Base-by-base conservation (phyloP, 345 rosid species). In the Punica granatum region DNA sequence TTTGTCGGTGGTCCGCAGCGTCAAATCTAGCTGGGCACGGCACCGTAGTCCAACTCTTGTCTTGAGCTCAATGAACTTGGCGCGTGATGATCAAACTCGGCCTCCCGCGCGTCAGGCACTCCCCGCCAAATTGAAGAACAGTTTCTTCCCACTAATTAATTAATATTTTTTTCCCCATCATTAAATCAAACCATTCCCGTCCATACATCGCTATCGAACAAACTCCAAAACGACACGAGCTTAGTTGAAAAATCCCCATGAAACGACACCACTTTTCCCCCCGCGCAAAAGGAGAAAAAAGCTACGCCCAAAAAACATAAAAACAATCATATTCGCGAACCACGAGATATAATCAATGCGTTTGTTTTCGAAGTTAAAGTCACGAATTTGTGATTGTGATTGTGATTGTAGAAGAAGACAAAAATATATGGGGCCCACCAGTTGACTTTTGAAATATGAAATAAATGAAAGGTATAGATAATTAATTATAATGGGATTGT, bases 251-350 rank as follows among this genome's bases (percentile, higher is more conserved):
- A 14, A 34, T 21, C n/a, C 14, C 0, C 34, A 1, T 51, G 16
- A 73, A 80, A 66, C 82, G 67, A 12, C 63, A 53, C 8, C 75
- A 75, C 72, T 69, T 36, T 33, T n/a, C 6, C 28, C 28, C 36
- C 30, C 56, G 37, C 64, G 39, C 30, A 28, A 6, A 59, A 31
- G 36, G 25, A 53, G 19, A 44, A 16, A 44, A 44, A 44, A 31
- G 5, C 37, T 31, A 11, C 33, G 34, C 0, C 4, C 31, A 36
- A 36, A 67, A 51, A 25, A n/a, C 7, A 66, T 26, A 21, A 15
- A 23, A 14, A 7, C 0, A 14, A n/a, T n/a, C n/a, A n/a, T n/a
- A n/a, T n/a, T n/a, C n/a, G n/a, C n/a, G n/a, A n/a, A n/a, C n/a
- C n/a, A n/a, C n/a, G n/a, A n/a, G n/a, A n/a, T n/a, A n/a, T n/a